These are phyloP conservation scores for Cercospora zeina DNA, from an alignment of 2,329 filamentous ascomycete species.

Conservation along the genomic window DNA sequence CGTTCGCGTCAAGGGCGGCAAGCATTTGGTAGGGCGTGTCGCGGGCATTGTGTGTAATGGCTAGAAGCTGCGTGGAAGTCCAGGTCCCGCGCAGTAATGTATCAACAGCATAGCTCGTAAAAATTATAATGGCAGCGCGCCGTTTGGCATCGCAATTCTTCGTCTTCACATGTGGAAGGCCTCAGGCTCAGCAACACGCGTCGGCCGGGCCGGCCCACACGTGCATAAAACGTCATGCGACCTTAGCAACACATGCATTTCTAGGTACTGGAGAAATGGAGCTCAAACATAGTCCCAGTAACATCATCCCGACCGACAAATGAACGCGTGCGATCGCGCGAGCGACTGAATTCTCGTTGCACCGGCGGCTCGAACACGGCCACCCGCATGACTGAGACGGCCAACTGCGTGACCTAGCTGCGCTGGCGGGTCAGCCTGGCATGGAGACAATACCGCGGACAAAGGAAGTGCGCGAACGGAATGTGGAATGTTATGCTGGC, in stretches of 20 bases:
- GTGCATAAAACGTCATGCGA: not conserved
- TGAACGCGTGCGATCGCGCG: not conserved
- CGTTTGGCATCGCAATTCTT: not conserved
- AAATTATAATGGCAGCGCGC: conserved; percentile 7
- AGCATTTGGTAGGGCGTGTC: conserved; percentile 20
- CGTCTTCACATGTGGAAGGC: not conserved
- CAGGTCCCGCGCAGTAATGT: conserved; percentile 17
- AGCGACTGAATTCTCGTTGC: not conserved
- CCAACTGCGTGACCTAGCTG: not conserved
- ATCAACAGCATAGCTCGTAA: conserved; percentile 22
- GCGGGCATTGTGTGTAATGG: conserved; percentile 2
- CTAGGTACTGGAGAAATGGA: not conserved
- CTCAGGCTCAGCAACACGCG: not conserved
- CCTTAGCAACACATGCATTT: not conserved
- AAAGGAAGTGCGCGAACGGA: conserved; percentile 11
- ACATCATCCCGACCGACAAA: not conserved
- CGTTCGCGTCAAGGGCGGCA: conserved; percentile 1
- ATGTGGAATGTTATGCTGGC: conserved; percentile 7
- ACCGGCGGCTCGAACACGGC: not conserved
- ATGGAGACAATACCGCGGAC: conserved; percentile 10
- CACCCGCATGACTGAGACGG: no score
- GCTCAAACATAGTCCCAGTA: not conserved
- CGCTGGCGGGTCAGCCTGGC: not conserved
- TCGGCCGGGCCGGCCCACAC: not conserved
- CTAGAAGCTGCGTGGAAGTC: conserved; percentile 16